A percentile compares a stretch with the other conserved stretches of the same genome.
Conservation (phyloP, 2,329 filamentous ascomycete species). For the Emmonsiellopsis sp. region DNA sequence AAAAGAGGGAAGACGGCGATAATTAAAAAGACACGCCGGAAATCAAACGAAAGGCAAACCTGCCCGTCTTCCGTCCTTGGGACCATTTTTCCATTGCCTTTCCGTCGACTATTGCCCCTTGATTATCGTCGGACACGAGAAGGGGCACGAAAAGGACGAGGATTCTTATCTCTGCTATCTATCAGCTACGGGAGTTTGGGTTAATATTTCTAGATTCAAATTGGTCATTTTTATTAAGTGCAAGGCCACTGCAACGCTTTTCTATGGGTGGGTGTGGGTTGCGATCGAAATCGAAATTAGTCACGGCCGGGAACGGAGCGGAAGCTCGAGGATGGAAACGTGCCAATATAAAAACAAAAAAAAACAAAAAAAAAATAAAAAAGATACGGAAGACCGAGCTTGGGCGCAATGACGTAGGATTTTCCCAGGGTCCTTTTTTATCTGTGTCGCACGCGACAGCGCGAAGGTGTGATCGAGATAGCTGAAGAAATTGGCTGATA, state of each 20-base stretch:
- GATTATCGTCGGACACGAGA: not conserved
- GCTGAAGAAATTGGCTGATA: not conserved
- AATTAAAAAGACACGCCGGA: conserved; percentile 3
- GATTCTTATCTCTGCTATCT: not conserved
- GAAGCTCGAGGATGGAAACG: not conserved
- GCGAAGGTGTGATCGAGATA: not conserved
- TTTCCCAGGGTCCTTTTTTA: not conserved
- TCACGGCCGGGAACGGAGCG: conserved; percentile 2
- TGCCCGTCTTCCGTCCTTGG: not conserved
- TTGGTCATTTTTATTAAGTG: conserved; percentile 4
- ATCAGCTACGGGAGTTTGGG: not conserved
- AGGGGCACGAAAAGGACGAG: not conserved
- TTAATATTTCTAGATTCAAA: not conserved
- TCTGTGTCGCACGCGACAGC: not conserved
- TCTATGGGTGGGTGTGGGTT: too few relatives aligned
- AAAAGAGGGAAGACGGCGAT: conserved; percentile 10
- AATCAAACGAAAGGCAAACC: not conserved
- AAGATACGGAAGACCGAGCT: not conserved
- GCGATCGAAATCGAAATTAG: not conserved
- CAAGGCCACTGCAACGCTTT: not conserved
- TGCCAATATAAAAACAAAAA: not conserved
- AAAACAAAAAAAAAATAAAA: not conserved
- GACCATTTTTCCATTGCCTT: not conserved
- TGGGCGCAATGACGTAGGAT: not conserved
- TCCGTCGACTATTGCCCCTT: not conserved